A percentile compares a stretch with the other conserved stretches of the same genome.
These are phyloP conservation scores for Apiospora marii DNA, from an alignment of 2,329 filamentous ascomycete species.

Conservation along the genomic window DNA sequence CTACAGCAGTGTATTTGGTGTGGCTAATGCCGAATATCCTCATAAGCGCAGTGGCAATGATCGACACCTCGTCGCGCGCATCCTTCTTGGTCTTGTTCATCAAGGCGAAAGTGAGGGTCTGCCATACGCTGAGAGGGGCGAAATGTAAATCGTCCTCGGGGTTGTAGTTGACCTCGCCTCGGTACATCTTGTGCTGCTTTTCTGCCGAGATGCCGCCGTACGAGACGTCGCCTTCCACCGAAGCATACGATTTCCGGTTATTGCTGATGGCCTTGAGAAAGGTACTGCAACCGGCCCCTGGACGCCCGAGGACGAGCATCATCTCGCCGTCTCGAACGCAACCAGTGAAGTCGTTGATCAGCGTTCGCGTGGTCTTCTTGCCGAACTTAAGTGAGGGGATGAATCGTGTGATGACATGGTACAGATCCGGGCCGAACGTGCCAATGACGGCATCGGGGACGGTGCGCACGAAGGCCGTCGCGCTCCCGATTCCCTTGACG, in stretches of 20 bases:
- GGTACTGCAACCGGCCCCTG: conserved; percentile 78
- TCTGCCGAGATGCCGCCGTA: conserved; percentile 76
- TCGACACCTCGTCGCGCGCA: conserved; percentile 67
- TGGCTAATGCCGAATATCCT: conserved; percentile 83
- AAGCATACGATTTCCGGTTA: conserved; percentile 69
- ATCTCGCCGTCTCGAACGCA: conserved; percentile 74
- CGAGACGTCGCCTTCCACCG: conserved; percentile 72
- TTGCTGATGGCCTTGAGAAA: conserved; percentile 81
- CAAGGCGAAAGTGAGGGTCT: conserved; percentile 78
- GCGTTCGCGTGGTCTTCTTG: conserved; percentile 40
- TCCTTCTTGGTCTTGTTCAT: conserved; percentile 78
- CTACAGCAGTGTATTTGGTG: conserved; percentile 77
- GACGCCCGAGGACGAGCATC: conserved; percentile 73
- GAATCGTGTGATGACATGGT: conserved; percentile 61
- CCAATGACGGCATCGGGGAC: conserved; percentile 77
- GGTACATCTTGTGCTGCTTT: conserved; percentile 72
- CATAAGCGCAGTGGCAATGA: conserved; percentile 74
- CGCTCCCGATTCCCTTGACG: conserved; percentile 74
- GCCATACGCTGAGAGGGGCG: conserved; percentile 77
- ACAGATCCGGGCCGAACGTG: conserved; percentile 83
- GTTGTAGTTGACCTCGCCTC: conserved; percentile 82
- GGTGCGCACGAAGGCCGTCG: conserved; percentile 73
- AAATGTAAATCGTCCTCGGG: conserved; percentile 81
- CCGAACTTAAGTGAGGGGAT: conserved; percentile 44
- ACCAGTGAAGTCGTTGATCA: conserved; percentile 74